Conservation (phyloP, 202 grass and related monocot species). For the Brachypodium distachyon region DNA sequence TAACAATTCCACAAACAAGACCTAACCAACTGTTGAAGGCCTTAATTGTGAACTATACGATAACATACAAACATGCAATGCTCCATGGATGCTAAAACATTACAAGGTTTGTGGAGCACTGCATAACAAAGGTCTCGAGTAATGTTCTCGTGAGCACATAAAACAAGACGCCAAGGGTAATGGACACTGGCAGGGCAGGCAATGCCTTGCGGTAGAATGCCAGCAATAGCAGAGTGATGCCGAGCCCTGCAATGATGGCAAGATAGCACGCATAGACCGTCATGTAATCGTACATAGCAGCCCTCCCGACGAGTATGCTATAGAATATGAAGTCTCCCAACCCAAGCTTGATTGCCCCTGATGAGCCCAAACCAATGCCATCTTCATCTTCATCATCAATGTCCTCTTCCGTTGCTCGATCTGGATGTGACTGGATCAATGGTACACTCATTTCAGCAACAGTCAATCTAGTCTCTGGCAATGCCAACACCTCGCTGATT, state of each 20-base stretch:
- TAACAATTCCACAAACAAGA: not conserved
- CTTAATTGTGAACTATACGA: not conserved
- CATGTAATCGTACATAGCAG: slow-evolving; percentile 89
- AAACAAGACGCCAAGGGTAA: slow-evolving; percentile 68
- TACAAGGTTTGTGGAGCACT: slow-evolving; percentile 65
- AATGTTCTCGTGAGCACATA: slow-evolving; percentile 83
- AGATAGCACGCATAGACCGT: slow-evolving; percentile 95
- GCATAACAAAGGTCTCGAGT: slow-evolving; percentile 77
- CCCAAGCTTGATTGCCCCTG: slow-evolving; percentile 89
- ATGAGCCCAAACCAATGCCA: slow-evolving; percentile 67
- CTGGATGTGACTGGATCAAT: slow-evolving; percentile 36
- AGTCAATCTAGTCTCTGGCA: slow-evolving; percentile 33
- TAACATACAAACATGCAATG: not conserved
- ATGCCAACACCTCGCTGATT: not conserved
- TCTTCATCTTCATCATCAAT: slow-evolving; percentile 36
- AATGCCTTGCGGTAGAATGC: slow-evolving; percentile 72
- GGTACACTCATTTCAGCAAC: slow-evolving; percentile 56
- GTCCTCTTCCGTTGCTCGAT: slow-evolving; percentile 12
- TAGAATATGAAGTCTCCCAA: slow-evolving; percentile 99
- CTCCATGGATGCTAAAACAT: slow-evolving; percentile 61
- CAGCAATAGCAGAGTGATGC: slow-evolving; percentile 62
- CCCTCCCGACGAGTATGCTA: slow-evolving; percentile 78
- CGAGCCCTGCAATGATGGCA: slow-evolving; percentile 86
- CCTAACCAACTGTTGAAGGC: not conserved
- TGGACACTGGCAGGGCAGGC: slow-evolving; percentile 83